These are phyloP conservation scores for Diaporthe nobilis DNA, from an alignment of 2,329 filamentous ascomycete genomes.

Conservation along the genomic window DNA sequence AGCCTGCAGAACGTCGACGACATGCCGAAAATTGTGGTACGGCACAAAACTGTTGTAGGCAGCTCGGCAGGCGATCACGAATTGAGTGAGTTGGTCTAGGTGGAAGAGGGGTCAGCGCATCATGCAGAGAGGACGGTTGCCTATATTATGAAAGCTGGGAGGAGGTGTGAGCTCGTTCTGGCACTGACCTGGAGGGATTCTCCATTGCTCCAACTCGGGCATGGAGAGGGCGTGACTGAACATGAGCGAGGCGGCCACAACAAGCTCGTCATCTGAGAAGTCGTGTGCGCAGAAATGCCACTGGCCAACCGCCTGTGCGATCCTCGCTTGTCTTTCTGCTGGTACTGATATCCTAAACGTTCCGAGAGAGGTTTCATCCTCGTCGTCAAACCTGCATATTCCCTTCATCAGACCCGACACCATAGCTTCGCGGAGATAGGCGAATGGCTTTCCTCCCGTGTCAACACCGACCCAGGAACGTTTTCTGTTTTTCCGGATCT, in stretches of 20 bases:
- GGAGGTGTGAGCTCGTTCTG: slow-evolving; percentile 34
- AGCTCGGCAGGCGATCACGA: slow-evolving; percentile 87
- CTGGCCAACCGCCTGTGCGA: slow-evolving; percentile 78
- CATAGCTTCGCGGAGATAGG: slow-evolving; percentile 93
- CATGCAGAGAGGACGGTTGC: not conserved
- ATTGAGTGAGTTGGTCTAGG: slow-evolving; percentile 84
- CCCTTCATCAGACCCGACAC: slow-evolving; percentile 91
- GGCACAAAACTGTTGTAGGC: slow-evolving; percentile 98
- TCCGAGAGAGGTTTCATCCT: slow-evolving; percentile 61
- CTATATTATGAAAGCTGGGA: slow-evolving; percentile 33
- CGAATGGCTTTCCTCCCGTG: slow-evolving; percentile 83
- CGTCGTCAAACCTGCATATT: slow-evolving; percentile 80
- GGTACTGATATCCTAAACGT: slow-evolving; percentile 71
- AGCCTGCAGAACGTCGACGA: slow-evolving; percentile 95
- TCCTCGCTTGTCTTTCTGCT: slow-evolving; percentile 72
- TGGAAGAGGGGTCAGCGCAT: slow-evolving; percentile 56
- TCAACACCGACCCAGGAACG: slow-evolving; percentile 92
- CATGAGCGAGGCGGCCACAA: slow-evolving; percentile 89
- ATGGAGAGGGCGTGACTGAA: slow-evolving; percentile 88
- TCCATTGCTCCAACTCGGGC: slow-evolving; percentile 85
- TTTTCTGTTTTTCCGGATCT: slow-evolving; percentile 82
- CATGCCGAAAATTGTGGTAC: slow-evolving; percentile 98
- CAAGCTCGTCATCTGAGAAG: slow-evolving; percentile 90
- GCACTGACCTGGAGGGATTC: slow-evolving; percentile 79
- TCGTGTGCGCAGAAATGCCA: slow-evolving; percentile 95